Evolutionary conservation across 2,329 filamentous ascomycete species (phyloP).

Genomic region (Herpotrichia juniperi): DNA sequence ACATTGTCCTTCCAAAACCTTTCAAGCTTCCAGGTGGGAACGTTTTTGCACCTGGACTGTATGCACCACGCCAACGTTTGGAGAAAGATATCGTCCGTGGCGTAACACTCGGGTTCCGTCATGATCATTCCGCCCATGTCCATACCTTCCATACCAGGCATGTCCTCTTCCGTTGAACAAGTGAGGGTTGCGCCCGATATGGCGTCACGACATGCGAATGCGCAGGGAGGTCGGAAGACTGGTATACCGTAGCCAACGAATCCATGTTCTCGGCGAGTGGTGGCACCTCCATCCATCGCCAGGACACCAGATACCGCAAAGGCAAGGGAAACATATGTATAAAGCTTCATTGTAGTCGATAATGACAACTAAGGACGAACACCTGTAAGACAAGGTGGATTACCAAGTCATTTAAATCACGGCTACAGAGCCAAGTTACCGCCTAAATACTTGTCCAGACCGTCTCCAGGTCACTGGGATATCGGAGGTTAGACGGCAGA

Average conservation of each 20-base stretch:
- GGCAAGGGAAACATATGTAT: no score
- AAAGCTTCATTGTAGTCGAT: no score
- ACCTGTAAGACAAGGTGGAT: no score
- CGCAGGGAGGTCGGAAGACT: neutral
- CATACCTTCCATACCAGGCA: slow-evolving; percentile 12
- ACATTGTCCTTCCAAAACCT: slow-evolving; percentile 10
- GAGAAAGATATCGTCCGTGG: slow-evolving; percentile 22
- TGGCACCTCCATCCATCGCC: no score
- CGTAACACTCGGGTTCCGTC: slow-evolving; percentile 21
- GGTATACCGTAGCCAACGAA: neutral
- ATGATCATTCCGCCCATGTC: slow-evolving; percentile 9
- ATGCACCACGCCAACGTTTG: slow-evolving; percentile 26
- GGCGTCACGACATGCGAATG: neutral
- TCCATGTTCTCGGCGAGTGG: neutral
- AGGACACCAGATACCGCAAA: no score
- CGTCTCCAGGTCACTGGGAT: no score
- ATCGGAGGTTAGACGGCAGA: no score
- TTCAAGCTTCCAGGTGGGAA: slow-evolving; percentile 18
- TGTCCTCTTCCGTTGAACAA: no score
- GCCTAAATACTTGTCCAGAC: no score
- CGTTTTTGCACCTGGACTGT: slow-evolving; percentile 12
- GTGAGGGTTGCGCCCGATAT: neutral
- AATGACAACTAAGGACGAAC: no score
- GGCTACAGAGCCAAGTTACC: no score
- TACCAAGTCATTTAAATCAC: no score